Base-by-base conservation (phyloP, 208 protist species). In the Trypanosoma grayi region DNA sequence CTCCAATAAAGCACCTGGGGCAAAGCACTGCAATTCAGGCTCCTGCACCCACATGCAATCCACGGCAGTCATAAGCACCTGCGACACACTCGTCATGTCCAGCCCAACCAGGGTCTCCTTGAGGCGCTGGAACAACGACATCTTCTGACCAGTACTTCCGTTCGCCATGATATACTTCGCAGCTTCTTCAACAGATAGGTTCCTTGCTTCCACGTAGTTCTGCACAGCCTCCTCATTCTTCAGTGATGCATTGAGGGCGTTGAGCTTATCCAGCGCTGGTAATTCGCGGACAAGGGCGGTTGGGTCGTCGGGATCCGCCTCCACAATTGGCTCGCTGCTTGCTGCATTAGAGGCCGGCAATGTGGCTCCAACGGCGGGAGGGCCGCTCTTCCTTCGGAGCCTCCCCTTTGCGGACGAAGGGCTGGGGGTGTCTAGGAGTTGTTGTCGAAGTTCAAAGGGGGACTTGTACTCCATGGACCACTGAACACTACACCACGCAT, bases 21-120 rank as follows among this genome's bases (percentile, higher is more conserved):
- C 90, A 51, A 72, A 70, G 67, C 81, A 92, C 74, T 96, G 90
- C 55, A 96, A 71, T 60, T 96, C 86, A 6, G 84, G 84, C 37
- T 93, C 87, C 59, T 96, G 86, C 2, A 80, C 76, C 85, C 85
- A 93, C 90, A 96, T 96, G 27, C 72, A 82, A 60, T 92, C 86
- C 28, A 88, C 69, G 10, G 92, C 56, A 45, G 87, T 91, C 60
- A 73, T 77, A 0, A 96, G 71, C 34, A 96, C 70, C 27, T 80
- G 77, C 8, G 84, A 85, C 31, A 87, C 63, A n/a, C 59, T 65
- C 66, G 83, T 78, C 55, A 76, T 62, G 24, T 72, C 61, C 13
- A 85, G 50, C 13, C 77, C 81, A 6, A 55, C 73, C 3, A 96
- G 75, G 20, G 75, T 79, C 25, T 90, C 83, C 1, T 65, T 66